phyloP scores from a whole-genome alignment of 768 basidiomycete genomes.

The Lactarius trivialis region DNA sequence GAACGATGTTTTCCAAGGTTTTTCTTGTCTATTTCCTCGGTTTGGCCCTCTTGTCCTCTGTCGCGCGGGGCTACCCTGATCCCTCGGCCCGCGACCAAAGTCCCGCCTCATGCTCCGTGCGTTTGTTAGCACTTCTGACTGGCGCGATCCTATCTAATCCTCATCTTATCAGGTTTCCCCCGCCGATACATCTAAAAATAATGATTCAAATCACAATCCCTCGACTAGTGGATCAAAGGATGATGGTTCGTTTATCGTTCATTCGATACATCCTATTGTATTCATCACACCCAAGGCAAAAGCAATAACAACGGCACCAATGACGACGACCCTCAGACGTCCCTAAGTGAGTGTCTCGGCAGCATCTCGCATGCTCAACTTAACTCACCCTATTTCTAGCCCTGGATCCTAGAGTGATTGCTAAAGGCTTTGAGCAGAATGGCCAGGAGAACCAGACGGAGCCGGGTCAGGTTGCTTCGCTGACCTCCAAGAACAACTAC shows the following conservation, averaged over 20 bases:
- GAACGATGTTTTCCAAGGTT: background rate
- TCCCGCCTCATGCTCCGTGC: background rate
- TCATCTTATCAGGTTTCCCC: background rate
- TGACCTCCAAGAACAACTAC: slow-evolving; percentile 58
- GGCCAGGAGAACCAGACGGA: slow-evolving; percentile 34
- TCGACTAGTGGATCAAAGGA: background rate
- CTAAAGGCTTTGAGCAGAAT: slow-evolving; percentile 40
- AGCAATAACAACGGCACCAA: background rate
- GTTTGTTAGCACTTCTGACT: background rate
- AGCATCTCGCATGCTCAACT: background rate
- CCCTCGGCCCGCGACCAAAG: slow-evolving; percentile 27
- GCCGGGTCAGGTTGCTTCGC: slow-evolving; percentile 43
- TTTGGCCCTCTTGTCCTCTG: background rate
- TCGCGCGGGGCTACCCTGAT: slow-evolving; percentile 19
- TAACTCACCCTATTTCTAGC: slow-evolving; percentile 20
- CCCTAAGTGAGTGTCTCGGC: slow-evolving; percentile 25
- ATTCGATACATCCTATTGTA: background rate
- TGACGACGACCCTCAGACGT: slow-evolving; percentile 15
- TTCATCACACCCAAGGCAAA: slow-evolving; percentile 21
- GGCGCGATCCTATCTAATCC: background rate
- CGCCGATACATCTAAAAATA: background rate
- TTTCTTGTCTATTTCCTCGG: background rate
- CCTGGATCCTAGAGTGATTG: slow-evolving; percentile 42
- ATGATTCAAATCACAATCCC: background rate
- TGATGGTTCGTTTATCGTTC: background rate